A percentile compares a stretch with the other conserved stretches of the same genome.
These are phyloP conservation scores for Globisporangium camurandrum DNA, from an alignment of 352 stramenopile genomes.

Conservation along the genomic window DNA sequence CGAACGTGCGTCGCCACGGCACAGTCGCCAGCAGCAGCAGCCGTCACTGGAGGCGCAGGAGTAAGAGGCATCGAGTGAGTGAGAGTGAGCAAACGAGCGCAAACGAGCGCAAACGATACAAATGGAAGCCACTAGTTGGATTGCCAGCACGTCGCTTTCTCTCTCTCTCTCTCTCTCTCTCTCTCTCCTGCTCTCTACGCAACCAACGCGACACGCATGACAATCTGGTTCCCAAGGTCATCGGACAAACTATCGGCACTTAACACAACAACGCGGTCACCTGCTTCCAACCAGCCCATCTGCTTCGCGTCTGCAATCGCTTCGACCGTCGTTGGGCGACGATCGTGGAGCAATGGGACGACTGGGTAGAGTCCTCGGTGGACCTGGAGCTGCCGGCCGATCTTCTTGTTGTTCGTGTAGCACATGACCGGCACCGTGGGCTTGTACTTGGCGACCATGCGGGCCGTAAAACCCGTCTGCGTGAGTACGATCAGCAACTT, in stretches of 20 bases:
- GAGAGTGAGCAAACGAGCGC: too few species aligned
- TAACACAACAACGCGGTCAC: conserved; percentile 88
- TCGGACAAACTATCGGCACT: conserved; percentile 73
- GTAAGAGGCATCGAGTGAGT: too few species aligned
- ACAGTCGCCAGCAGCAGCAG: too few species aligned
- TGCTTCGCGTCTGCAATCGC: conserved; percentile 88
- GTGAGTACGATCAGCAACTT: conserved; percentile 83
- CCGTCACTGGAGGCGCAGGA: too few species aligned
- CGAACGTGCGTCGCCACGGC: too few species aligned
- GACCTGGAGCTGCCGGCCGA: conserved; percentile 89
- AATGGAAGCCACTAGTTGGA: too few species aligned
- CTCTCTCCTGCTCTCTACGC: too few species aligned
- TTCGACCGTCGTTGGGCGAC: conserved; percentile 65
- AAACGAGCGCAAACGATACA: too few species aligned
- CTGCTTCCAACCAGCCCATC: conserved; percentile 83
- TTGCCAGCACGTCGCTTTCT: too few species aligned
- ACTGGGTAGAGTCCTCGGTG: conserved; percentile 78
- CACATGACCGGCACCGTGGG: conserved; percentile 90
- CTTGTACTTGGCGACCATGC: conserved; percentile 87
- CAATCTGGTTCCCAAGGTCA: conserved; percentile 75
- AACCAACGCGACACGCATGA: conserved; percentile 78
- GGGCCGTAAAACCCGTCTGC: conserved; percentile 72
- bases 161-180: too few species aligned
- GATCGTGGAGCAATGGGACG: conserved; percentile 48
- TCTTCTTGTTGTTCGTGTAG: conserved; percentile 81